Percentiles rank a stretch among this genome's conserved stretches.
phyloP scores from a whole-genome alignment of 2,329 filamentous ascomycete genomes.

The Talaromyces sp. region DNA sequence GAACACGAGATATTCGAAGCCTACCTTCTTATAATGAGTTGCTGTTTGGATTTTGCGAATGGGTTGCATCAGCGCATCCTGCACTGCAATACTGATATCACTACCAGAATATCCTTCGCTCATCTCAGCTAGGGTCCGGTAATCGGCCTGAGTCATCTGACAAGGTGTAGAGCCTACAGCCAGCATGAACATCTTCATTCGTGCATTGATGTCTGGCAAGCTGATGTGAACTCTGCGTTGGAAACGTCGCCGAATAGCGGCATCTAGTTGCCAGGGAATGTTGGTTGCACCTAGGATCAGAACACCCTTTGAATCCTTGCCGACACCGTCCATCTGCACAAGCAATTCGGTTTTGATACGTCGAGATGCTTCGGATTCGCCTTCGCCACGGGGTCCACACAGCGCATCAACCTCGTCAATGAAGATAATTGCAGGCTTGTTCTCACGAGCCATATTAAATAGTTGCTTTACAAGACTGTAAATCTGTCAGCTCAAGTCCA shows the following conservation, averaged over 20 bases:
- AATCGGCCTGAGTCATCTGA: conserved; percentile 76
- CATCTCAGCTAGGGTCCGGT: conserved; percentile 73
- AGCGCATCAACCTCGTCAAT: conserved; percentile 98
- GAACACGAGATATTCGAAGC: too few relatives aligned
- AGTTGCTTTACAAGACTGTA: conserved; percentile 90
- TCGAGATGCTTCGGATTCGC: conserved; percentile 94
- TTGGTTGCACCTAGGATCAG: conserved; percentile 96
- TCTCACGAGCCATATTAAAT: conserved; percentile 97
- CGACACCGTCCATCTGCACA: conserved; percentile 99
- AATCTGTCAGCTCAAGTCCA: too few relatives aligned
- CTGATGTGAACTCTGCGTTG: conserved; percentile 95
- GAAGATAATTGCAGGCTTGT: conserved; percentile 97
- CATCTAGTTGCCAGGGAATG: conserved; percentile 97
- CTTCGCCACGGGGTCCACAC: conserved; percentile 88
- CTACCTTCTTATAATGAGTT: conserved; percentile 93
- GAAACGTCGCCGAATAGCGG: conserved; percentile 92
- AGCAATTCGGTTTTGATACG: conserved; percentile 98
- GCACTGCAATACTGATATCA: conserved; percentile 93
- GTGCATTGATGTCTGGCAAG: conserved; percentile 80
- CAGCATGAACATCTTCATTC: conserved; percentile 94
- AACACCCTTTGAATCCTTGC: conserved; percentile 90
- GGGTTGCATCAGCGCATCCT: conserved; percentile 96
- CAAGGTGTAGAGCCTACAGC: conserved; percentile 92
- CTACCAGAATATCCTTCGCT: conserved; percentile 95
- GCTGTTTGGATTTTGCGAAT: conserved; percentile 95